A percentile compares a stretch with the other conserved stretches of the same genome.
Conservation (phyloP, 164 flowering plant genomes). For the Amborella trichopoda region DNA sequence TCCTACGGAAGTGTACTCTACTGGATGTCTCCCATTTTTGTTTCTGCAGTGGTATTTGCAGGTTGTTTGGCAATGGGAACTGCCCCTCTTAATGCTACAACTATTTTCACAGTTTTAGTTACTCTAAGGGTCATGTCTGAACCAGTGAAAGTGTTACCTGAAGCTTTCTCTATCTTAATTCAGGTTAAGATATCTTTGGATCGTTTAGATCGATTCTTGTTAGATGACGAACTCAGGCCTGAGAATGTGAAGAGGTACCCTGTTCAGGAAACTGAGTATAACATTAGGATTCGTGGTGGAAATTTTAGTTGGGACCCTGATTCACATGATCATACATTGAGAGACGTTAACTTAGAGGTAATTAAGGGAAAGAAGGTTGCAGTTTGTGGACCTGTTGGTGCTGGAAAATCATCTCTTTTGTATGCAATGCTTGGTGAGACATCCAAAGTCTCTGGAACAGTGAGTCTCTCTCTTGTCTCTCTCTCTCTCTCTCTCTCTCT, state of each 20-base stretch:
- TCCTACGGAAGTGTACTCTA: conserved; percentile 34
- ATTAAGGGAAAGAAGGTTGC: conserved; percentile 54
- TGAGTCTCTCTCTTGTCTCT: too few species aligned
- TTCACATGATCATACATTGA: conserved; percentile 21
- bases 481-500: too few species aligned
- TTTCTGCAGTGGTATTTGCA: conserved; percentile 51
- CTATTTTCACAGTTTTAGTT: conserved; percentile 75
- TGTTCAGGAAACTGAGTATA: conserved; percentile 2
- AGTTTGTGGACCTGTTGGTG: conserved; percentile 83
- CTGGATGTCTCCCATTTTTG: conserved; percentile 74
- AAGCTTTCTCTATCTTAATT: conserved; percentile 47
- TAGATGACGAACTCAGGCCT: conserved; percentile 71
- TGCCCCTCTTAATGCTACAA: conserved; percentile 54
- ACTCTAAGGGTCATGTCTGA: conserved; percentile 48
- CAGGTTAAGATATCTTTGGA: conserved; percentile 73
- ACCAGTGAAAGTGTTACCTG: conserved; percentile 67
- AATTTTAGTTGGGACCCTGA: conserved; percentile 57
- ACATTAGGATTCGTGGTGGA: conserved; percentile 27
- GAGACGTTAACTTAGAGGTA: conserved; percentile 30
- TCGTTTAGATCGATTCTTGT: conserved; percentile 42
- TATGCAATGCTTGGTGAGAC: conserved; percentile 76
- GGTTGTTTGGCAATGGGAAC: conserved; percentile 24
- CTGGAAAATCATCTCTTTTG: conserved; percentile 80
- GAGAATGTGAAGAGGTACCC: conserved; percentile 9
- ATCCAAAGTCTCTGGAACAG: conserved; percentile 59